Evolutionary conservation across 2,329 filamentous ascomycete species (phyloP).

Genomic region (Cadophora sp.): DNA sequence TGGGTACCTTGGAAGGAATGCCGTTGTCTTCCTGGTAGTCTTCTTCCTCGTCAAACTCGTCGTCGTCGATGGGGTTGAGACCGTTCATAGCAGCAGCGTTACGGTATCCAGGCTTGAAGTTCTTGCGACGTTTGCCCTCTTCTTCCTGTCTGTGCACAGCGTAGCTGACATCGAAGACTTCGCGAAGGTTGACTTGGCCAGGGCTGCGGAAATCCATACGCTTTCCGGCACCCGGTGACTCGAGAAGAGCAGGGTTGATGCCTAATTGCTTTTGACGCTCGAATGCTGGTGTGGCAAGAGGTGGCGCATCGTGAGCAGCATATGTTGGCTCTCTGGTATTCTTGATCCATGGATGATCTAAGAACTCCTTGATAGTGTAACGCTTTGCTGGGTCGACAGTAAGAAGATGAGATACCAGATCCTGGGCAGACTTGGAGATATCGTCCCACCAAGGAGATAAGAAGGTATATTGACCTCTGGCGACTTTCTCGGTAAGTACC

Average conservation of each 20-base stretch:
- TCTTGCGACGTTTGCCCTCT: conserved; percentile 89
- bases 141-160: conserved; percentile 97
- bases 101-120: conserved; percentile 74
- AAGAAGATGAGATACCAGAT: conserved; percentile 90
- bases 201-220: conserved; percentile 94
- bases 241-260: conserved; percentile 62
- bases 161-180: conserved; percentile 98
- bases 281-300: conserved; percentile 70
- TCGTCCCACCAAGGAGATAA: conserved; percentile 99
- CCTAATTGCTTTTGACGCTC: conserved; percentile 44
- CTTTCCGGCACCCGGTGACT: conserved; percentile 66
- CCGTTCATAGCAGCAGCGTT: conserved; percentile 68
- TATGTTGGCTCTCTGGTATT: conserved; percentile 71
- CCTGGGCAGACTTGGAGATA: conserved; percentile 92
- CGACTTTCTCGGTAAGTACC: conserved; percentile 96
- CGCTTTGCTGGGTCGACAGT: conserved; percentile 95
- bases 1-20: conserved; percentile 70
- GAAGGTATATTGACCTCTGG: conserved; percentile 95
- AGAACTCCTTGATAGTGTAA: conserved; percentile 90
- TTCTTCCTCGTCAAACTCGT: conserved; percentile 71
- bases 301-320: conserved; percentile 72
- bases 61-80: conserved; percentile 69
- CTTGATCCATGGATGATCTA: conserved; percentile 93
- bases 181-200: conserved; percentile 91
- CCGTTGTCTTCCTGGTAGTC: conserved; percentile 62